phyloP scores from a whole-genome alignment of 2,329 filamentous ascomycete genomes.

The Aspergillus pseudoterreus region DNA sequence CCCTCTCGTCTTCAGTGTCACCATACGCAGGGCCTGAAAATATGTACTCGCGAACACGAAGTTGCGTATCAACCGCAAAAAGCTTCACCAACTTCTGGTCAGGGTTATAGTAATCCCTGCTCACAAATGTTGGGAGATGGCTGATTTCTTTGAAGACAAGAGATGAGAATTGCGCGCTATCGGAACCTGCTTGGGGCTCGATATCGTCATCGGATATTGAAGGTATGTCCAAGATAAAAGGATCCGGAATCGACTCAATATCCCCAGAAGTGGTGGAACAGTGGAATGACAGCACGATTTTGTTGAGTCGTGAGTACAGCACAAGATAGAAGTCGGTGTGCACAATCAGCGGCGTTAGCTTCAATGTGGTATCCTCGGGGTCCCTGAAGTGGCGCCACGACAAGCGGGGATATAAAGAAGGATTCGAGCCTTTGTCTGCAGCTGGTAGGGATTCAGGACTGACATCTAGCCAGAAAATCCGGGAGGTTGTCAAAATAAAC shows the following conservation, averaged over 20 bases:
- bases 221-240: constrained; percentile 31
- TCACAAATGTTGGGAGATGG: constrained; percentile 15
- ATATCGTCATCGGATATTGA: constrained; percentile 7
- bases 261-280: constrained; percentile 23
- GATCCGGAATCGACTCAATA: constrained; percentile 27
- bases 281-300: constrained; percentile 30
- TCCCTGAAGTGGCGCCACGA: constrained; percentile 55
- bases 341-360: constrained; percentile 31
- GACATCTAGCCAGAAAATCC: constrained; percentile 46
- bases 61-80: constrained; percentile 30
- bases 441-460: constrained; percentile 22
- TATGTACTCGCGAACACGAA: constrained; percentile 34
- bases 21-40: constrained; percentile 20
- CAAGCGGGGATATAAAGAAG: constrained; percentile 38
- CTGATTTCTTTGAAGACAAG: constrained; percentile 32
- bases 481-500: constrained; percentile 53
- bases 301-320: constrained; percentile 38
- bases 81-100: constrained; percentile 32
- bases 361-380: constrained; percentile 50
- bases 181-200: constrained; percentile 7
- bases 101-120: constrained; percentile 16
- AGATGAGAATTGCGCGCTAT: constrained; percentile 22
- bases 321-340: constrained; percentile 34
- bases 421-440: constrained; percentile 14
- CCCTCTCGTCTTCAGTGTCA: constrained; percentile 8